These are phyloP conservation scores for Stachybotrys chartarum DNA, from an alignment of 2,329 filamentous ascomycete genomes.

Conservation along the genomic window DNA sequence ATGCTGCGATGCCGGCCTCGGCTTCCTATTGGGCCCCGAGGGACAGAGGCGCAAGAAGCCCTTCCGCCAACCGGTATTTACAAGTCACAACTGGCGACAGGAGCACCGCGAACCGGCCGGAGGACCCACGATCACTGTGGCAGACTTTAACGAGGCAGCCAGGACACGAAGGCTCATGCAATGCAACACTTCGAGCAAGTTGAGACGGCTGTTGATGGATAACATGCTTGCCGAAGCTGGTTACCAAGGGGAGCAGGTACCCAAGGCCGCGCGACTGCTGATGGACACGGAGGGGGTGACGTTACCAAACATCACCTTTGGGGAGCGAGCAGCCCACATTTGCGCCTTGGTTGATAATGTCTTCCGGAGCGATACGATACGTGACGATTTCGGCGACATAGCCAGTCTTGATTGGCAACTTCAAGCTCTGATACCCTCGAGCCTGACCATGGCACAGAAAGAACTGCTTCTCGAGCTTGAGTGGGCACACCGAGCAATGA, in stretches of 20 bases:
- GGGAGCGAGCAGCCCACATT: constrained; percentile 16
- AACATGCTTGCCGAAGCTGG: constrained; percentile 31
- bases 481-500: constrained; percentile 62
- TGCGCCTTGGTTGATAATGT: constrained; percentile 4
- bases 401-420: background rate
- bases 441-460: constrained; percentile 55
- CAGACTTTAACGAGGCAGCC: constrained; percentile 15
- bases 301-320: constrained; percentile 22
- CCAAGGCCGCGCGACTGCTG: constrained; percentile 26
- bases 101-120: constrained; percentile 6
- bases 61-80: constrained; percentile 26
- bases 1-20: constrained; percentile 60
- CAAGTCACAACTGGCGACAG: constrained; percentile 16
- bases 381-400: background rate
- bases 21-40: constrained; percentile 59
- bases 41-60: constrained; percentile 33
- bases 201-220: constrained; percentile 23
- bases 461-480: constrained; percentile 63
- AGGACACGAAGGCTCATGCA: constrained; percentile 12
- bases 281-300: constrained; percentile 24
- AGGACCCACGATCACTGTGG: constrained; percentile 12
- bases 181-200: constrained; percentile 16
- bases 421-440: constrained; percentile 39
- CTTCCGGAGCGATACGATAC: background rate
- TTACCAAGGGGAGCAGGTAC: constrained; percentile 18